phyloP scores from a whole-genome alignment of 805 yeast species.

The Hanseniaspora hatyaiensis region DNA sequence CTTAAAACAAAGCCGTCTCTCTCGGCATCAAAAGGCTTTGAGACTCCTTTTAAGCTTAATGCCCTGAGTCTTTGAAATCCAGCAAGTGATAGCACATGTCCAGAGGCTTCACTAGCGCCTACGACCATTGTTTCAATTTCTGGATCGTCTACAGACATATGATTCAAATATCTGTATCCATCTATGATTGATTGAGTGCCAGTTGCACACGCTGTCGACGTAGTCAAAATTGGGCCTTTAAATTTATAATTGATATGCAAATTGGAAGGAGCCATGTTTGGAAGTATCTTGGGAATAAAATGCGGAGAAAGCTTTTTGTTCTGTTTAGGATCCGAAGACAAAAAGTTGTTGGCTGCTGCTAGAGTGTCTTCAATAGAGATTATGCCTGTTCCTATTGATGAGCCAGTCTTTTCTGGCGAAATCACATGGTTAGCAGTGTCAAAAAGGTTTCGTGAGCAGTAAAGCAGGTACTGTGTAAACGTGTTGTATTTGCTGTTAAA shows the following conservation, averaged over 20 bases:
- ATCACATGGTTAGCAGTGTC: background rate
- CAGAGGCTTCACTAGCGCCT: conserved; percentile 84
- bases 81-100: conserved; percentile 76
- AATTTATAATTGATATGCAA: conserved; percentile 67
- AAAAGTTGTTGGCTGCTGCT: background rate
- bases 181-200: conserved; percentile 92
- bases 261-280: conserved; percentile 92
- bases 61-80: conserved; percentile 88
- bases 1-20: conserved; percentile 85
- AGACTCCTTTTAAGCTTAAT: conserved; percentile 53
- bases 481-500: conserved; percentile 4
- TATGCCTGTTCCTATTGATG: conserved; percentile 14
- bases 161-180: conserved; percentile 59
- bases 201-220: conserved; percentile 92
- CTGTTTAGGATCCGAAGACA: conserved; percentile 12
- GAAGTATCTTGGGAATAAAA: conserved; percentile 69
- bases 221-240: conserved; percentile 78
- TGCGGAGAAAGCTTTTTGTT: conserved; percentile 65
- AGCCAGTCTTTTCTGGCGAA: conserved; percentile 2
- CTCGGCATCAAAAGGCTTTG: conserved; percentile 73
- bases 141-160: conserved; percentile 32
- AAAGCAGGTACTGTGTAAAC: conserved; percentile 9
- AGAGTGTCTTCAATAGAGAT: conserved; percentile 12
- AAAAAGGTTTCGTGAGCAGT: background rate
- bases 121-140: conserved; percentile 81